Conservation (phyloP, 495 filamentous ascomycete genomes). For the Aspergillus ostianus region DNA sequence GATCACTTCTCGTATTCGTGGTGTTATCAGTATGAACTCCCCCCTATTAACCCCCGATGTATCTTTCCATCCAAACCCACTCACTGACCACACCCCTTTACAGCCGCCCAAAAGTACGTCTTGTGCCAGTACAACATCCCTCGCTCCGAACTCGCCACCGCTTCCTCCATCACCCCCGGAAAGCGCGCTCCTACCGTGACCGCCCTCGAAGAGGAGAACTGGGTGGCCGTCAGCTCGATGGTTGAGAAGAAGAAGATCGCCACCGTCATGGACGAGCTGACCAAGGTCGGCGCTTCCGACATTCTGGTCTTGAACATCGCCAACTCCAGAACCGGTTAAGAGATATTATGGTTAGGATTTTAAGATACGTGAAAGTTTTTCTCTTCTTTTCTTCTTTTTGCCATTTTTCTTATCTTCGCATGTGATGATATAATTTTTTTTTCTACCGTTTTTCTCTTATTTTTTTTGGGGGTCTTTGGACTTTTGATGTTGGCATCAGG, state of each 20-base stretch:
- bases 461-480: not conserved
- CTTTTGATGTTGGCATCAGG: constrained; percentile 9
- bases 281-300: constrained; percentile 75
- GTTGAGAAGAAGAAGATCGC: constrained; percentile 89
- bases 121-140: constrained; percentile 95
- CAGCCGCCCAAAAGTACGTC: constrained; percentile 88
- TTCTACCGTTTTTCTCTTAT: not conserved
- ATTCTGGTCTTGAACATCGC: constrained; percentile 85
- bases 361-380: not conserved
- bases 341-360: constrained; percentile 5
- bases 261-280: constrained; percentile 86
- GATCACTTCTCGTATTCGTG: constrained; percentile 78
- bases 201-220: constrained; percentile 78
- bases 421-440: constrained; percentile 4
- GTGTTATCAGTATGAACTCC: constrained; percentile 76
- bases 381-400: constrained; percentile 5
- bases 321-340: constrained; percentile 67
- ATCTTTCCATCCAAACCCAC: not conserved
- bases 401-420: not conserved
- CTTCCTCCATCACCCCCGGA: constrained; percentile 82
- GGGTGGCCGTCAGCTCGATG: constrained; percentile 94
- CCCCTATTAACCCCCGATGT: not conserved
- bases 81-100: constrained; percentile 2
- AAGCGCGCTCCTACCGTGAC: constrained; percentile 93
- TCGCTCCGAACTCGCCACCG: constrained; percentile 60